Evolutionary conservation across 176 grass and related monocot genomes (phyloP).

Genomic region (Paspalum notatum): DNA sequence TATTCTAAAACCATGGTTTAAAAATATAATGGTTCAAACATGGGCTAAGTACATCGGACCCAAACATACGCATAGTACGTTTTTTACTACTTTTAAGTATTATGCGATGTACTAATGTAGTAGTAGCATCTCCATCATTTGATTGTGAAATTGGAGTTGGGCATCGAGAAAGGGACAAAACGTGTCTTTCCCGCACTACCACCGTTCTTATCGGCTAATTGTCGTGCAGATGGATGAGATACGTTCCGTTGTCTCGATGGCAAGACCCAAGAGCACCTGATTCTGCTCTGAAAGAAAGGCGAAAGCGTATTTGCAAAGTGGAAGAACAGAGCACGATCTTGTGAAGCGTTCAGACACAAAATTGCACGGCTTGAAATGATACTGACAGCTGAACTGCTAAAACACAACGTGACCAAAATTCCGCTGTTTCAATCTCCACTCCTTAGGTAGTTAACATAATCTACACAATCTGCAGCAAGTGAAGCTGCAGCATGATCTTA

Average conservation of each 20-base stretch:
- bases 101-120: background rate
- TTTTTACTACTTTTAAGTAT: background rate
- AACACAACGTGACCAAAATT: background rate
- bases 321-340: background rate
- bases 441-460: slow-evolving; percentile 12
- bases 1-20: too few relatives aligned
- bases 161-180: background rate
- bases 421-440: background rate
- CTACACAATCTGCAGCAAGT: background rate
- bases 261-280: background rate
- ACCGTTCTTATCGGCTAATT: background rate
- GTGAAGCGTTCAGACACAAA: background rate
- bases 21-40: too few relatives aligned
- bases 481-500: background rate
- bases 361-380: background rate
- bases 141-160: background rate
- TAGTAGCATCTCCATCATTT: background rate
- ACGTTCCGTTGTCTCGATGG: background rate
- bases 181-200: background rate
- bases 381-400: background rate
- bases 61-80: too few relatives aligned
- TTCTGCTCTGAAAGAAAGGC: background rate
- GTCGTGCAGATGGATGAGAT: background rate
- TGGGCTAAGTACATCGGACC: too few relatives aligned
- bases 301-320: too few relatives aligned